Evolutionary conservation across 2,329 filamentous ascomycete genomes (phyloP).

Genomic region (Teratosphaeria pseudoeucalypti): DNA sequence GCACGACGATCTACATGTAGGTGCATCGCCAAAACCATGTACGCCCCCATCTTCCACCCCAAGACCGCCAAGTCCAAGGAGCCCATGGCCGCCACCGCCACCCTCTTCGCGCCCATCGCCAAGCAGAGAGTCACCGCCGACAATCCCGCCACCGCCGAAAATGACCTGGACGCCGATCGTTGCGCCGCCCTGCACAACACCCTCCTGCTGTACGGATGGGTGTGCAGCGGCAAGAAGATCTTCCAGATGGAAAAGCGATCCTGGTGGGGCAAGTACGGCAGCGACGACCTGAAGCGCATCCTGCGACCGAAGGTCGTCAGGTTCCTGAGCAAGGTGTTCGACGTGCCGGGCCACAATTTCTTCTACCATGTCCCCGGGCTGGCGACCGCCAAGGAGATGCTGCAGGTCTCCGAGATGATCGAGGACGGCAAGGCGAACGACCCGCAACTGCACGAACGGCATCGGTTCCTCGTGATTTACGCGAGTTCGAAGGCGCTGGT

Average conservation of each 20-base stretch:
- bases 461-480: slow-evolving; percentile 23
- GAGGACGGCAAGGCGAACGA: slow-evolving; percentile 10
- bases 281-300: slow-evolving; percentile 13
- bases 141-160: slow-evolving; percentile 11
- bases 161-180: slow-evolving; percentile 21
- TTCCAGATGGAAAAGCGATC: slow-evolving; percentile 19
- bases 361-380: slow-evolving; percentile 25
- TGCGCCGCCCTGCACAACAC: slow-evolving; percentile 26
- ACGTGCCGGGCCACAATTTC: slow-evolving; percentile 22
- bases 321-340: slow-evolving; percentile 24
- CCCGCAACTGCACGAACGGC: slow-evolving; percentile 15
- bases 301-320: slow-evolving; percentile 19
- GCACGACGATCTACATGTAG: too few species aligned
- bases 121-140: slow-evolving; percentile 20
- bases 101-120: slow-evolving; percentile 21
- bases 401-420: slow-evolving; percentile 20
- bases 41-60: neutral
- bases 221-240: slow-evolving; percentile 22
- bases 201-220: slow-evolving; percentile 25
- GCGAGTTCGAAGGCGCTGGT: slow-evolving; percentile 20
- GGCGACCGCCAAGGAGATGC: slow-evolving; percentile 18
- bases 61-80: neutral
- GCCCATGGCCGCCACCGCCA: slow-evolving; percentile 1
- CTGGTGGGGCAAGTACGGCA: slow-evolving; percentile 24
- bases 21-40: neutral